Evolutionary conservation across 2,329 filamentous ascomycete genomes (phyloP), one percentile per base, ranked within the genome.

Genomic region (Diaporthe citriasiana): DNA sequence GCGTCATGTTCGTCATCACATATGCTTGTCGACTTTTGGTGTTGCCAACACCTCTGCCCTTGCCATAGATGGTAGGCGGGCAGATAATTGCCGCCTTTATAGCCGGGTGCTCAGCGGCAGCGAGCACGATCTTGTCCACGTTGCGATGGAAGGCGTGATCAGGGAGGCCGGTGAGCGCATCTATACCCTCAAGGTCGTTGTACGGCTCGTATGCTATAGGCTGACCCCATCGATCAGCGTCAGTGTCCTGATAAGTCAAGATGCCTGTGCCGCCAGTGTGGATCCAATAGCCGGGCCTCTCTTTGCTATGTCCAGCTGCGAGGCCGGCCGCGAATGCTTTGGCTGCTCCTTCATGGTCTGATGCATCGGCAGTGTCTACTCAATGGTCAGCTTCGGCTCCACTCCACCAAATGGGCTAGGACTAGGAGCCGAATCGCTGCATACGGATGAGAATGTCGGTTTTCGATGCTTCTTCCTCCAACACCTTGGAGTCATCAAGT

Each of bases 71-170:
- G 68, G 82, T 83, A 0, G 87, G 87, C 6, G 87, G 87, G 4
- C 82, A 81, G 27, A 89, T 78, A 73, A 89, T 85, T 55, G 86
- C 82, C 12, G 83, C 83, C 76, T 82, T 84, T 72, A 88, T 82
- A 1, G 75, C 74, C 10, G 82, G 79, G 4, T 80, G 79, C 55
- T 77, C 74, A 59, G 82, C 84, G 55, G 83, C 81, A 0, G 76
- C 83, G 30, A 87, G 83, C n/a, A 95, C 88, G 33, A 94, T 86
- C 79, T 91, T 89, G 81, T 95, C 93, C 6, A 94, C 89, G 78
- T 91, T 86, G 25, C 92, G 89, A 82, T 95, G 93, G 42, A 87
- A 79, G 17, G 87, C 91, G 0, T 82, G 78, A 77, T 91, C 88
- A 0, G 91, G 91, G 0, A 93, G 78, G 13, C 79, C 85, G 4